Base-by-base conservation (phyloP, 2,329 filamentous ascomycete genomes). In the Talaromyces sp. region DNA sequence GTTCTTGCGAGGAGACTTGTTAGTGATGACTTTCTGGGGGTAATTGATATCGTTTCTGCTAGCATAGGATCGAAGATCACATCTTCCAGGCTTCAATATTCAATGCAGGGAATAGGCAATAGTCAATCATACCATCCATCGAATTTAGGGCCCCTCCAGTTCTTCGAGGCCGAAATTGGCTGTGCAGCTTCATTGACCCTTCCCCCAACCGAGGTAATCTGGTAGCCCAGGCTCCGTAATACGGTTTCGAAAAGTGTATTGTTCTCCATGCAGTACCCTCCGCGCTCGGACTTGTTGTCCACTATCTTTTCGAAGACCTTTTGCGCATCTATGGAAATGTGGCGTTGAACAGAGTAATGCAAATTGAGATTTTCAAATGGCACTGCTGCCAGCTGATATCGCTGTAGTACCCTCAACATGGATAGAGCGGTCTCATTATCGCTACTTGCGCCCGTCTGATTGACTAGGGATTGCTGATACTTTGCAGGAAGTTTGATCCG, bases 231-330 rank as follows among this genome's bases (percentile, higher is more conserved):
- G 6, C 73, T 77, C 48, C 75, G 71, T 48, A 84, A 66, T 21
- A 83, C 69, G 1, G 75, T 78, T 6, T 73, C 78, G 60, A 84
- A 81, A 53, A 84, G 72, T 14, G 66, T 66, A 63, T 82, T 84
- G 66, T 81, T 81, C 67, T 84, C 81, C 80, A 84, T 82, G 66
- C 81, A 84, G 62, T 82, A 81, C 0, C 82, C 82, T 7, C 82
- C 81, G 24, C 57, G 52, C 21, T n/a, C 56, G 46, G 43, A 51
- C 6, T 52, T 19, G n/a, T 21, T 51, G 29, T 52, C 19, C 29
- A 78, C 77, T 32, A 84, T 77, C 66, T 83, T 83, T n/a, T 72
- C 67, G 67, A 75, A 83, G 6, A 84, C 67, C 19, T 75, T 70
- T 31, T 77, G 67, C 3, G 75, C 70, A 59, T 82, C 75, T 41